Conservation (phyloP, 2,329 filamentous ascomycete genomes). For the Teratosphaeria zuluensis region DNA sequence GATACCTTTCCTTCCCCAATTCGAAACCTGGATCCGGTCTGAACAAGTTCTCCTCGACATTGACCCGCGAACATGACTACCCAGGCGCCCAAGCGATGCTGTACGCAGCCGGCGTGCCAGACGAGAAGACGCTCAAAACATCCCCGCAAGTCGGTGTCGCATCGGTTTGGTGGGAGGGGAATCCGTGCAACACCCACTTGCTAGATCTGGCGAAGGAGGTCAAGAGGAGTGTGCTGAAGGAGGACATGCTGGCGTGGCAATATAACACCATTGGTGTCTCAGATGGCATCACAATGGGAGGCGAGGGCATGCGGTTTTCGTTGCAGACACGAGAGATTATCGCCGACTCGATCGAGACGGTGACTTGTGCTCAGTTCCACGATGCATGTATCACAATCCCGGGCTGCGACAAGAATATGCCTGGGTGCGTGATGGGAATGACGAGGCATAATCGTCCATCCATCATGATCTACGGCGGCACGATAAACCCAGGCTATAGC, state of each 20-base stretch:
- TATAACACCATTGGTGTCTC: constrained; percentile 83
- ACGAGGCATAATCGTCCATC: constrained; percentile 85
- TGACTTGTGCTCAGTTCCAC: constrained; percentile 84
- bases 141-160: constrained; percentile 85
- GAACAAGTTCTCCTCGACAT: constrained; percentile 75
- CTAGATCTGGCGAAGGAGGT: constrained; percentile 80
- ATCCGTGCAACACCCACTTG: constrained; percentile 69
- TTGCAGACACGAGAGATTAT: constrained; percentile 87
- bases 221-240: constrained; percentile 68
- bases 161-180: constrained; percentile 91
- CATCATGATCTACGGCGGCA: constrained; percentile 91
- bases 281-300: constrained; percentile 91
- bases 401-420: constrained; percentile 98
- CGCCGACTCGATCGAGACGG: constrained; percentile 86
- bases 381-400: constrained; percentile 90
- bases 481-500: constrained; percentile 80
- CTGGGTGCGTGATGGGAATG: constrained; percentile 74
- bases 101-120: constrained; percentile 81
- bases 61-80: constrained; percentile 81
- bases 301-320: constrained; percentile 90
- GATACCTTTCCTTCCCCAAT: constrained; percentile 49
- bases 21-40: constrained; percentile 49
- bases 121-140: constrained; percentile 75
- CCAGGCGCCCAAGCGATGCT: constrained; percentile 93
- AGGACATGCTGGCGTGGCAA: constrained; percentile 88